Conservation (phyloP, 768 basidiomycete genomes). For the Paxillus ammoniavirescens region DNA sequence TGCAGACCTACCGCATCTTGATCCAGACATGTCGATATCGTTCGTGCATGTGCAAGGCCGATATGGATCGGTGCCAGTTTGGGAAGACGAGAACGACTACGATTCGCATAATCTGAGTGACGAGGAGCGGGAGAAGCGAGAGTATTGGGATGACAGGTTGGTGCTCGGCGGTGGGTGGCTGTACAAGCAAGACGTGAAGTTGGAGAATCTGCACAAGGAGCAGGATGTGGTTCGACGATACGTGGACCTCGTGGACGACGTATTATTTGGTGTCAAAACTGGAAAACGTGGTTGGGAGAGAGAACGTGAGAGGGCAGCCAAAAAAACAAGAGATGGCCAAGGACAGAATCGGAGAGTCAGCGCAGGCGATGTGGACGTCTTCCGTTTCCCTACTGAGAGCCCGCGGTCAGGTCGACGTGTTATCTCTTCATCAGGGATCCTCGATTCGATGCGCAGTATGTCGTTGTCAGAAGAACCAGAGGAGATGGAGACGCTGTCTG, state of each 20-base stretch:
- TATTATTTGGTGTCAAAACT: conserved; percentile 63
- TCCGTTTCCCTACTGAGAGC: conserved; percentile 19
- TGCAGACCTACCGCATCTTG: conserved; percentile 34
- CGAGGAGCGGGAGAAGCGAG: conserved; percentile 54
- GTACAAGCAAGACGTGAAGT: conserved; percentile 63
- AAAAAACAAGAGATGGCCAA: conserved; percentile 40
- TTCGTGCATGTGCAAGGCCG: conserved; percentile 71
- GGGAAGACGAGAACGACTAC: conserved; percentile 68
- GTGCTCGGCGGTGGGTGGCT: conserved; percentile 83
- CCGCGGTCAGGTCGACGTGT: conserved; percentile 42
- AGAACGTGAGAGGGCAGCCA: conserved; percentile 44
- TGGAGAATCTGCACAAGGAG: conserved; percentile 57
- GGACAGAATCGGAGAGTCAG: conserved; percentile 34
- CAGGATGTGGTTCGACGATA: conserved; percentile 56
- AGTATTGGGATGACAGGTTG: conserved; percentile 79
- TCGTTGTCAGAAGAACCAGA: conserved; percentile 57
- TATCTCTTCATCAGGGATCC: conserved; percentile 55
- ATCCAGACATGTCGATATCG: conserved; percentile 61
- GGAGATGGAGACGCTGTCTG: conserved; percentile 45
- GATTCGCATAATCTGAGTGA: conserved; percentile 45
- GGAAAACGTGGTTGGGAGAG: conserved; percentile 48
- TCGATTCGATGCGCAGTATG: conserved; percentile 51
- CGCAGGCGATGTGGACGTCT: conserved; percentile 30
- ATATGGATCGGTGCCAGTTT: conserved; percentile 67
- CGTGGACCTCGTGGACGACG: conserved; percentile 76